Evolutionary conservation across 305 asterid species (phyloP).

Genomic region (Coffea humblotiana): DNA sequence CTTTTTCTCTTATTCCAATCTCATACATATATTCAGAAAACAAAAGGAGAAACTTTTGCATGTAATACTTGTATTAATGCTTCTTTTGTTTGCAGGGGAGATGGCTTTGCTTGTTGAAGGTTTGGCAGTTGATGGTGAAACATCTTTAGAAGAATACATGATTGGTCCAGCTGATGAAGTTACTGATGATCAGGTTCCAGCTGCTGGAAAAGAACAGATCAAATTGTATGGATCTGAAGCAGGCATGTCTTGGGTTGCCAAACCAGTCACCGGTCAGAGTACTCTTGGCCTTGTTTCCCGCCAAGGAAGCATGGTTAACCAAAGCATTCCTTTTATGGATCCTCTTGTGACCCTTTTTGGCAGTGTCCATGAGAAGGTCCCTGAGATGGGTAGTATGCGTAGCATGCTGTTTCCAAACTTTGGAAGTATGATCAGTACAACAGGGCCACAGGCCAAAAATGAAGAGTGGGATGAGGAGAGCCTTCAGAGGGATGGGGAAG

Average conservation of each 20-base stretch:
- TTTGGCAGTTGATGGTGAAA: conserved; percentile 40
- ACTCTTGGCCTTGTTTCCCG: conserved; percentile 34
- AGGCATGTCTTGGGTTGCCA: conserved; percentile 41
- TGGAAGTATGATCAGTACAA: conserved; percentile 42
- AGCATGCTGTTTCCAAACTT: conserved; percentile 46
- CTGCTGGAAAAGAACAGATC: conserved; percentile 32
- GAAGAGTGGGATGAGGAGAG: conserved; percentile 50
- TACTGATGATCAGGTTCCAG: conserved; percentile 23
- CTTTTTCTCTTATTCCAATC: too few species aligned
- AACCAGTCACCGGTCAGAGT: conserved; percentile 38
- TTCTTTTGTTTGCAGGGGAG: conserved; percentile 27
- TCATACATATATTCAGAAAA: too few species aligned
- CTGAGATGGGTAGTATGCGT: conserved; percentile 42
- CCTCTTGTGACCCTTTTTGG: conserved; percentile 44
- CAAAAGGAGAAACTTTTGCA: too few species aligned
- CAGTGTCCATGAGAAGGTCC: conserved; percentile 39
- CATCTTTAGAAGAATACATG: conserved; percentile 37
- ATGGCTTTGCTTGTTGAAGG: conserved; percentile 49
- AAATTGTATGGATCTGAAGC: conserved; percentile 35
- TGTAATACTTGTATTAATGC: too few species aligned
- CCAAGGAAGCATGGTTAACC: conserved; percentile 32
- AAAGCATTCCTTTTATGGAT: conserved; percentile 34
- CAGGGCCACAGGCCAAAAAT: conserved; percentile 30
- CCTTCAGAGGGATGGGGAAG: conserved; percentile 35
- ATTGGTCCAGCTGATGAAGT: conserved; percentile 35